Conservation (phyloP, 306 rosid genomes). For the Prunus mira region DNA sequence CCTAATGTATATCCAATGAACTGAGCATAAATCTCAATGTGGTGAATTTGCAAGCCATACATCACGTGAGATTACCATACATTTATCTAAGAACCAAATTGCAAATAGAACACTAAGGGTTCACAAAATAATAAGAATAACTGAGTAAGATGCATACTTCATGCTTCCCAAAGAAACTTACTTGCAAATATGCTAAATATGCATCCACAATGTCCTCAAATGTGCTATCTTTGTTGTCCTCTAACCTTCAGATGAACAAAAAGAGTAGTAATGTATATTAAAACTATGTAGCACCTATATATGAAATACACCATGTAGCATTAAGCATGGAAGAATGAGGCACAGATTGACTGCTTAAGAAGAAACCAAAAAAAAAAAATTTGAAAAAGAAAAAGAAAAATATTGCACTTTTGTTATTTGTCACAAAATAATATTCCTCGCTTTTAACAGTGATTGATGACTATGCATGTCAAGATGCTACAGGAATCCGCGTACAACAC, state of each 20-base stretch:
- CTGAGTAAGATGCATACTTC: not conserved
- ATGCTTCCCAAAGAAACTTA: slow-evolving; percentile 39
- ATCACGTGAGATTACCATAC: not conserved
- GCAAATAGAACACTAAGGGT: not conserved
- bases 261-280: slow-evolving; percentile 3
- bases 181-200: slow-evolving; percentile 90
- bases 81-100: slow-evolving; percentile 2
- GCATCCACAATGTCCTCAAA: slow-evolving; percentile 87
- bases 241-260: slow-evolving; percentile 46
- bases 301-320: slow-evolving; percentile 3
- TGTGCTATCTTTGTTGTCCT: slow-evolving; percentile 47
- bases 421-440: not conserved
- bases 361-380: not conserved
- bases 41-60: not conserved
- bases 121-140: slow-evolving; percentile 13
- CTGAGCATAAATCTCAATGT: not conserved
- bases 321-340: not conserved
- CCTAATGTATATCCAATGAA: not conserved
- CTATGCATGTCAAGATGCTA: not conserved
- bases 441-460: not conserved
- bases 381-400: not conserved
- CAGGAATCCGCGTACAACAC: not conserved
- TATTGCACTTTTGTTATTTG: not conserved
- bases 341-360: not conserved
- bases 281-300: not conserved